Evolutionary conservation across 352 stramenopile species (phyloP).

Genomic region (Pythium phragmitis): DNA sequence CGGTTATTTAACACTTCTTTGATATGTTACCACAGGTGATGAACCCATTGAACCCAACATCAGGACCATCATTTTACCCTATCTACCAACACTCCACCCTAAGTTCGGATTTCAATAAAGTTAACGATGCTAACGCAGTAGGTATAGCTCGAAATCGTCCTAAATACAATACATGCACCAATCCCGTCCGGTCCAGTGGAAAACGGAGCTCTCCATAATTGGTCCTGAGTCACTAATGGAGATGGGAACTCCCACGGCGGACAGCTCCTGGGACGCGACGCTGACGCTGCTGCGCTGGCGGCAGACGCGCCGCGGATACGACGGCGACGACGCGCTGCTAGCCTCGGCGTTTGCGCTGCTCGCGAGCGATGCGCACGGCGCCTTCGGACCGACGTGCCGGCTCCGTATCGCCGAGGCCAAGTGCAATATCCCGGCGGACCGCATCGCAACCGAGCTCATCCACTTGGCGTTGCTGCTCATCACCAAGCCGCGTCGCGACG

Average conservation of each 20-base stretch:
- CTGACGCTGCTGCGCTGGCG: conserved; percentile 72
- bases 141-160: not conserved
- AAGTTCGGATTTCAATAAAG: conserved; percentile 1
- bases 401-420: conserved; percentile 35
- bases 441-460: conserved; percentile 54
- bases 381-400: conserved; percentile 11
- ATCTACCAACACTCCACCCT: not conserved
- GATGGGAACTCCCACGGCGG: not conserved
- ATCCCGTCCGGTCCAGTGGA: not conserved
- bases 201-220: not conserved
- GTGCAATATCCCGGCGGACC: conserved; percentile 63
- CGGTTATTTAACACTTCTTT: conserved; percentile 11
- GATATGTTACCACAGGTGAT: not conserved
- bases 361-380: not conserved
- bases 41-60: conserved; percentile 8
- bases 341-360: conserved; percentile 25
- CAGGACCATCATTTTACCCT: not conserved
- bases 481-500: conserved; percentile 49
- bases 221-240: not conserved
- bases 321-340: conserved; percentile 45
- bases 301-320: conserved; percentile 53
- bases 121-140: not conserved
- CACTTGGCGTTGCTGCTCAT: conserved; percentile 73
- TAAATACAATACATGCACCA: not conserved
- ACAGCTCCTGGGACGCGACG: conserved; percentile 37